Conservation (phyloP, 495 filamentous ascomycete genomes). For the Neurospora sp. region DNA sequence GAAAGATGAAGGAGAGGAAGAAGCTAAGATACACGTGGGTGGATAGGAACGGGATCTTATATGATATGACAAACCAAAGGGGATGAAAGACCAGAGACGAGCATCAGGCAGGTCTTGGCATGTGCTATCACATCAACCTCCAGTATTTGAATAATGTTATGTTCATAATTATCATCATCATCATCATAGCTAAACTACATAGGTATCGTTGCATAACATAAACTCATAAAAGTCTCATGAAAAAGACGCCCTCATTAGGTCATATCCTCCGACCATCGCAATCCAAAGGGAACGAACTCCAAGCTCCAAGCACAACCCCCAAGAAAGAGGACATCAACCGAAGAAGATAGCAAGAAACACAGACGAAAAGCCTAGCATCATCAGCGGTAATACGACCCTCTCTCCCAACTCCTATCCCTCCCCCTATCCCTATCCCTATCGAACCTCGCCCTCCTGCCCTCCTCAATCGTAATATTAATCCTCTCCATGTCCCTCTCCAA, state of each 20-base stretch:
- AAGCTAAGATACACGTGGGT: background rate
- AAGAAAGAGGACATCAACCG: background rate
- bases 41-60: background rate
- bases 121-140: background rate
- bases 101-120: background rate
- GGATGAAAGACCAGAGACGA: background rate
- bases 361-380: background rate
- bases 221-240: background rate
- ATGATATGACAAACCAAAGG: background rate
- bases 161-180: background rate
- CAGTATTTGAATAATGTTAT: background rate
- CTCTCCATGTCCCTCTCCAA: slow-evolving; percentile 5
- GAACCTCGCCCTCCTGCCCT: background rate
- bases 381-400: background rate
- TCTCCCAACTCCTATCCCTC: background rate
- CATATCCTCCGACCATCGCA: background rate
- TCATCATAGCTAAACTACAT: background rate
- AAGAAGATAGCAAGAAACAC: background rate
- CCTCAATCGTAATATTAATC: slow-evolving; percentile 6
- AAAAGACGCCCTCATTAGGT: background rate
- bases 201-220: background rate
- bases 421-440: background rate
- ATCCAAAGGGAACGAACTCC: background rate
- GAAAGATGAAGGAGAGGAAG: background rate
- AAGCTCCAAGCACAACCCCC: background rate